These are phyloP conservation scores for Eimeria mitis DNA, from an alignment of 169 alveolate genomes.

Conservation along the genomic window DNA sequence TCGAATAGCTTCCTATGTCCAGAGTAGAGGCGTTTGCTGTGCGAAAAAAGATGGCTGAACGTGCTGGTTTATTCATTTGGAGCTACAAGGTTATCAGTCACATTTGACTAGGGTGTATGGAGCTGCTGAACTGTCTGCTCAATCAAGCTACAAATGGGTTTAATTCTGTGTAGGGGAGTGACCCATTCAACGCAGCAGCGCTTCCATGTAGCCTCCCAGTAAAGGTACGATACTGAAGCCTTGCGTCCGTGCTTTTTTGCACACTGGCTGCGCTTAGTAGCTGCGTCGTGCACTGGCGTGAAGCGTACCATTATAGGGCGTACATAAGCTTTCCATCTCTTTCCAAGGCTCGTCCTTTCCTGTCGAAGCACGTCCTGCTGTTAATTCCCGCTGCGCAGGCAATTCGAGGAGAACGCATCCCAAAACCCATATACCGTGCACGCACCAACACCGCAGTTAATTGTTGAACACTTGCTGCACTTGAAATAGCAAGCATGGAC, in stretches of 20 bases:
- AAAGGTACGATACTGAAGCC: neutral
- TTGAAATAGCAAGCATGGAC: neutral
- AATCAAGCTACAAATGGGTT: neutral
- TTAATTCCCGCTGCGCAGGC: neutral
- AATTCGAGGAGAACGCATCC: neutral
- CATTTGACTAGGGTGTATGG: neutral
- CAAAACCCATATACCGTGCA: neutral
- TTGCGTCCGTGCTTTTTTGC: neutral
- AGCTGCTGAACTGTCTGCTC: neutral
- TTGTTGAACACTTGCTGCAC: neutral
- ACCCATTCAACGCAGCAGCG: neutral
- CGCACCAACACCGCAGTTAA: neutral
- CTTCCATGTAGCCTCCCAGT: neutral
- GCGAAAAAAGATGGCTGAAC: neutral
- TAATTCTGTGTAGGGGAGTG: neutral
- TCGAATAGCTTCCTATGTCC: neutral
- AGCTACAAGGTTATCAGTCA: neutral
- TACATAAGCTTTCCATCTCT: neutral
- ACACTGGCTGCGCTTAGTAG: neutral
- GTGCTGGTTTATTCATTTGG: neutral
- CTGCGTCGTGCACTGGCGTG: neutral
- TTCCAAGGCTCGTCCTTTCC: neutral
- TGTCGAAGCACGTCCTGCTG: neutral
- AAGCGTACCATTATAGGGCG: neutral
- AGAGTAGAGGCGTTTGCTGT: neutral